These are phyloP conservation scores for Tephrocybe sp. DNA, from an alignment of 768 basidiomycete species.

Conservation along the genomic window DNA sequence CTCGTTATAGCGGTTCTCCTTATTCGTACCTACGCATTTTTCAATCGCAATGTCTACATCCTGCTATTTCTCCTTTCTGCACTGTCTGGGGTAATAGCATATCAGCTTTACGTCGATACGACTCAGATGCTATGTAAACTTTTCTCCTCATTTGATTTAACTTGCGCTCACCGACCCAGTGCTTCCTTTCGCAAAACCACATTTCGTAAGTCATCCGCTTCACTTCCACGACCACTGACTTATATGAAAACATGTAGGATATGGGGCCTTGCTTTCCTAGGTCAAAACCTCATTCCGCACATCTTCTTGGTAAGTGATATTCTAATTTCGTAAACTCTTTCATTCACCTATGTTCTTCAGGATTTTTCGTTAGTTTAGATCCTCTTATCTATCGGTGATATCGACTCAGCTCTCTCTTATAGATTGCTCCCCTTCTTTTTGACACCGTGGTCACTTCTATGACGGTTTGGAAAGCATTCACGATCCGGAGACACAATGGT, in stretches of 20 bases:
- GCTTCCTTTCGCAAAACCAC: conserved; percentile 64
- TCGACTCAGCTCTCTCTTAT: conserved; percentile 16
- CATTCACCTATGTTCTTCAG: conserved; percentile 23
- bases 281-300: conserved; percentile 82
- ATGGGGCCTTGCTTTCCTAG: conserved; percentile 76
- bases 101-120: conserved; percentile 79
- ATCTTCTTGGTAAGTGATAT: conserved; percentile 64
- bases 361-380: conserved; percentile 54
- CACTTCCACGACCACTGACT: neutral
- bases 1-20: conserved; percentile 63
- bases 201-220: conserved; percentile 39
- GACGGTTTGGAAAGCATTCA: conserved; percentile 79
- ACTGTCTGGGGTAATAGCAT: conserved; percentile 72
- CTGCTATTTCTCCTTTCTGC: conserved; percentile 64
- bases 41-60: conserved; percentile 73
- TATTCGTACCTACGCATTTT: conserved; percentile 85
- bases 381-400: neutral
- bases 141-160: conserved; percentile 1
- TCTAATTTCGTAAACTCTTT: conserved; percentile 2
- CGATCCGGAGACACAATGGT: conserved; percentile 72
- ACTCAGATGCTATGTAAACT: conserved; percentile 74
- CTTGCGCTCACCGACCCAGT: conserved; percentile 36
- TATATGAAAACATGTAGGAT: conserved; percentile 27
- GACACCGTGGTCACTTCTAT: conserved; percentile 80
- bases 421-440: conserved; percentile 82